Conservation (phyloP, 2,329 filamentous ascomycete species). For the Fusarium xyrophilum region DNA sequence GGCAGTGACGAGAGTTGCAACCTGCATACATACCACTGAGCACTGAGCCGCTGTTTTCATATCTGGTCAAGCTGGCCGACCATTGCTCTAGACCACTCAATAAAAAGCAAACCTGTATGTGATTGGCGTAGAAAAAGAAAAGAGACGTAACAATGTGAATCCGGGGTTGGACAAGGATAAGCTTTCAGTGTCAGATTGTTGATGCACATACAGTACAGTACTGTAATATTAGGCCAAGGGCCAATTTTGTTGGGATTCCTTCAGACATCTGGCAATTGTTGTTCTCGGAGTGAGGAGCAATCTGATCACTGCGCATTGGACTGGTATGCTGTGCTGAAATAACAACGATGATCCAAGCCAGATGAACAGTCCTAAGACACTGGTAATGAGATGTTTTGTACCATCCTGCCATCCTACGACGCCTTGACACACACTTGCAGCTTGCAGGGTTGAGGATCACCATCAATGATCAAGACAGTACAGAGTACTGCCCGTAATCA, state of each 20-base stretch:
- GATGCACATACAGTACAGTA: neutral
- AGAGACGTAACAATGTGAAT: conserved; percentile 10
- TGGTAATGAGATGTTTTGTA: conserved; percentile 4
- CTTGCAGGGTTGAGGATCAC: conserved; percentile 1
- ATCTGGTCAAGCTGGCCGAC: conserved; percentile 1
- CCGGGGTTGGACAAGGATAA: conserved; percentile 12
- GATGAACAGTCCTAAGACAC: conserved; percentile 14
- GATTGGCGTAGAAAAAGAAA: conserved; percentile 16
- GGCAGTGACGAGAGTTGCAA: conserved; percentile 11
- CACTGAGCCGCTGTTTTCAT: neutral
- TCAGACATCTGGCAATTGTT: conserved; percentile 10
- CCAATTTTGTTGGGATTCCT: conserved; percentile 16
- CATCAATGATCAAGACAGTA: conserved; percentile 2
- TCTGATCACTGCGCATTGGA: neutral
- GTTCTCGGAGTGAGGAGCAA: neutral
- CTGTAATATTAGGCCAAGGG: neutral
- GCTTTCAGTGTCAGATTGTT: neutral
- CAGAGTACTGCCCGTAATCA: neutral
- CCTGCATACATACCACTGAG: conserved; percentile 16
- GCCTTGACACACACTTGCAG: neutral
- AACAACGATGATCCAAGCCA: conserved; percentile 1
- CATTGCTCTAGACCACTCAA: neutral
- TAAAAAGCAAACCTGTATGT: conserved; percentile 14
- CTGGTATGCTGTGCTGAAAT: neutral
- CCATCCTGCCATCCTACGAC: neutral